Evolutionary conservation across 441 rosid species (phyloP).

Genomic region (Gossypium aridum): DNA sequence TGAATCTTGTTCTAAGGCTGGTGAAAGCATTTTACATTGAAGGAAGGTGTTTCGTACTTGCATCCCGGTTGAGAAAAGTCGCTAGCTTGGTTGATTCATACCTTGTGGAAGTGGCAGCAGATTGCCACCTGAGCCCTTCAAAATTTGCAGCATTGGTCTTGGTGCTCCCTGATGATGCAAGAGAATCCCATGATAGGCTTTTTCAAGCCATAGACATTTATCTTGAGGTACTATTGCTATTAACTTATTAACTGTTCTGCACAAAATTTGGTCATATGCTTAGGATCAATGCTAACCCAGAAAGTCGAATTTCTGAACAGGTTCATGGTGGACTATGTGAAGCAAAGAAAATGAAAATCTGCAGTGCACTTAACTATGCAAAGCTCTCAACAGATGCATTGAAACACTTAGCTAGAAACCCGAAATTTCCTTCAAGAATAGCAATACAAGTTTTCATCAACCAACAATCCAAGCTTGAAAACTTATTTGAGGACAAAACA

Average conservation of each 20-base stretch:
- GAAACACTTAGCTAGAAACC: slow-evolving; percentile 27
- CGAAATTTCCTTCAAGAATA: slow-evolving; percentile 33
- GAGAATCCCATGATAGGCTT: slow-evolving; percentile 35
- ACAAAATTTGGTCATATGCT: not conserved
- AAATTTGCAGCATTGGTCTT: slow-evolving; percentile 31
- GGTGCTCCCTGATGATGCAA: slow-evolving; percentile 36
- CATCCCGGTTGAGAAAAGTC: slow-evolving; percentile 28
- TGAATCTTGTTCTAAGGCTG: slow-evolving; percentile 38
- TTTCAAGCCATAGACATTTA: slow-evolving; percentile 49
- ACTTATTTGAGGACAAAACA: not conserved
- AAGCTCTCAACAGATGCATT: slow-evolving; percentile 36
- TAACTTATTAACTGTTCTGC: not conserved
- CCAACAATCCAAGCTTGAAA: slow-evolving; percentile 22
- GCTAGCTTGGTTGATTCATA: slow-evolving; percentile 38
- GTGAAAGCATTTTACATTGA: slow-evolving; percentile 22
- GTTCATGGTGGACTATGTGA: slow-evolving; percentile 32
- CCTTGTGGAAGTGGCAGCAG: slow-evolving; percentile 46
- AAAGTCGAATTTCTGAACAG: slow-evolving; percentile 17
- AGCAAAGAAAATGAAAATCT: slow-evolving; percentile 32
- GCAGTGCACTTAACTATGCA: slow-evolving; percentile 29
- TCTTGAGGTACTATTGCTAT: slow-evolving; percentile 32
- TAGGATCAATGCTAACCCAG: not conserved
- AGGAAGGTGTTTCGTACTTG: slow-evolving; percentile 1
- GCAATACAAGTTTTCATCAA: slow-evolving; percentile 22
- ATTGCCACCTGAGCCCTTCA: slow-evolving; percentile 26